Evolutionary conservation across 371 early-diverging fungal genomes (phyloP), one percentile per base, ranked within the genome.

Genomic region (Mortierella sp.): DNA sequence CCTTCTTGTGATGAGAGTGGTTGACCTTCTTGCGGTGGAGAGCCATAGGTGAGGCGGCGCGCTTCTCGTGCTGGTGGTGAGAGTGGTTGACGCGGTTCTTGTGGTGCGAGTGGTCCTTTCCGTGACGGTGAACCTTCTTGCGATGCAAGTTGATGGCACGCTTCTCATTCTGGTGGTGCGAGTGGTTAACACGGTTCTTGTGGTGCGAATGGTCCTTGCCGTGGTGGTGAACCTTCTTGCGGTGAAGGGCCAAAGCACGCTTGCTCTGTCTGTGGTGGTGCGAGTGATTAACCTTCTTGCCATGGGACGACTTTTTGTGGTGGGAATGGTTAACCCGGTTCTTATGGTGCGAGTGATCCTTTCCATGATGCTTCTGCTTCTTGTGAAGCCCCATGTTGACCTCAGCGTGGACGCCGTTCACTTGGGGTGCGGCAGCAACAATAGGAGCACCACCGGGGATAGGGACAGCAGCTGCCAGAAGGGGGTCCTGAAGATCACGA

Each of bases 241-340:
- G 70, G 48, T 78, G 75, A 10, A 75, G 72, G 32, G 51, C 63
- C 58, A 75, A 38, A 3, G 77, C 75, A 21, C 70, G 77, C 78
- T 82, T 83, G 54, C 72, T 63, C 24, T 78, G 78, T 27, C 56
- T 29, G 65, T 74, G 76, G 27, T 49, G 49, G 12, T 68, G 55
- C 3, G 58, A 71, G 48, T 79, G 74, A 43, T 79, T n/a, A 18
- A 16, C 43, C 55, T 56, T 48, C 73, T 71, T 68, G 35, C 58
- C 43, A 44, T 60, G 56, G 48, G 58, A 35, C 3, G 29, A 6
- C 76, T 76, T 70, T 18, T 55, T 65, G 48, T 48, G 32, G 18
- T 75, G 65, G 7, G 65, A 65, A 4, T 68, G 38, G 35, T 48
- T 11, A 38, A 49, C 68, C 38, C 12, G 24, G 35, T 65, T 38